Base-by-base conservation (phyloP, 108 stramenopile genomes). In the Fragilariopsis cylindrus region DNA sequence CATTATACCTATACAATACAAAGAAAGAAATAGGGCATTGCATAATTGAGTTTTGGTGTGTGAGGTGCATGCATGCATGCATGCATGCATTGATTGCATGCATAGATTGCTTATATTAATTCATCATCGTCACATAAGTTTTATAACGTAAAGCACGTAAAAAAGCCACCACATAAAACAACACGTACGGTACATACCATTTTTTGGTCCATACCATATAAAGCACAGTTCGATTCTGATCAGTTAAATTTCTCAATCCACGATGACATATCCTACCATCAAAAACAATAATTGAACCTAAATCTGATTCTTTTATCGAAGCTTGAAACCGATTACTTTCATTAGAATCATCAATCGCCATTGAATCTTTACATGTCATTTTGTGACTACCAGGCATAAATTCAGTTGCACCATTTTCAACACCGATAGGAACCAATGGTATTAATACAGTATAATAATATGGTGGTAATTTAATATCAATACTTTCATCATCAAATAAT, bases 221-320 rank as follows among this genome's bases (percentile, higher is more conserved):
- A 30, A 60, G 58, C 16, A 60, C 58, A 40, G 58, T 30, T 7
- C 58, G 16, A 9, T 60, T 9, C 8, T 60, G 40, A 40, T 30
- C 19, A 8, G 58, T 60, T 9, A 21, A 9, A 30, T 60, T 60
- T n/a, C 58, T 30, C 12, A 30, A 40, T 30, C 58, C 58, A 8
- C 58, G 58, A 40, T 60, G 58, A 11, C 58, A 60, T 11, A 60
- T 60, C 58, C 58, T 19, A 8, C 58, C 58, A 40, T 60, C 58
- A 30, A 60, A 60, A 40, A 60, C 58, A 8, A 60, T 40, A 30
- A 60, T 40, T 7, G 58, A 60, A 41, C 58, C 58, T 4, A 40
- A 40, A 30, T 60, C 19, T 30, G 30, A 30, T 30, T 30, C 30
- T 30, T 30, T 30, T 5, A 60, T n/a, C 0, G 40, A 30, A 40